Conservation (phyloP, 176 grass and related monocot genomes). For the Ampelocalamus luodianensis region DNA sequence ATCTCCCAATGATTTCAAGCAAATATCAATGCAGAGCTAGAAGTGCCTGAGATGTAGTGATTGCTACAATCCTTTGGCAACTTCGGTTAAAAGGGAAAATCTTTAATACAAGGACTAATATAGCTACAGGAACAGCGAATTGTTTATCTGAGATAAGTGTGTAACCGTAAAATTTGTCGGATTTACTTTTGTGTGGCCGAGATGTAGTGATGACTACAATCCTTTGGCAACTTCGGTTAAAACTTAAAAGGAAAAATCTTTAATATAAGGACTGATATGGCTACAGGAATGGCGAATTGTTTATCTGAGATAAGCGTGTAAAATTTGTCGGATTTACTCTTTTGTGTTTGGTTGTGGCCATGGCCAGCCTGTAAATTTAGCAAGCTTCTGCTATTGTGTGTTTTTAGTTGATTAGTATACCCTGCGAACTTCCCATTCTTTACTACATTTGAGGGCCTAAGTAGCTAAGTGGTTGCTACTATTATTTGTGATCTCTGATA, state of each 20-base stretch:
- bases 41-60: not conserved
- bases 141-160: no score
- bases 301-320: not conserved
- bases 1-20: not conserved
- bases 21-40: not conserved
- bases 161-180: no score
- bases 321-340: not conserved
- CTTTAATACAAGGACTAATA: not conserved
- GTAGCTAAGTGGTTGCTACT: not conserved
- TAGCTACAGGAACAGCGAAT: not conserved
- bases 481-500: not conserved
- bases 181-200: no score
- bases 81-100: not conserved
- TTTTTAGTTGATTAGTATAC: not conserved
- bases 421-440: not conserved
- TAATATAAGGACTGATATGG: not conserved
- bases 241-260: no score
- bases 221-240: no score
- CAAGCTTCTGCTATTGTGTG: not conserved
- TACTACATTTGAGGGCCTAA: not conserved
- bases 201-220: no score
- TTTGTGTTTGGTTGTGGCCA: not conserved
- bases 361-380: not conserved
- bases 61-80: not conserved
- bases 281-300: not conserved